These are phyloP conservation scores for Collybia sp. DNA, from an alignment of 768 basidiomycete genomes.

Conservation along the genomic window DNA sequence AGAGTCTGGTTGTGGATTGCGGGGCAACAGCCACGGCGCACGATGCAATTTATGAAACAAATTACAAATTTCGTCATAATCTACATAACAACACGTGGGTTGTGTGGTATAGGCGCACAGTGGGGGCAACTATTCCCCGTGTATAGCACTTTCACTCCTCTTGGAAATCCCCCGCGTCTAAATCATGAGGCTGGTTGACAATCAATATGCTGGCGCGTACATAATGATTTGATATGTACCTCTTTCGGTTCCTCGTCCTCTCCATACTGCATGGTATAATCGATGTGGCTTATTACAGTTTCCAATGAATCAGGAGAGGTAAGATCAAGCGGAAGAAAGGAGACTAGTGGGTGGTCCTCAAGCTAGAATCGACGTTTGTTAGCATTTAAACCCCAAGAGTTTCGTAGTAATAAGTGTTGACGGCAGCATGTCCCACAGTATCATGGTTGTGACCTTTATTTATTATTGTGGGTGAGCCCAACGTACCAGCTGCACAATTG, in stretches of 20 bases:
- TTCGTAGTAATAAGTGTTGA: too few relatives aligned
- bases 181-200: conserved; percentile 70
- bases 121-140: conserved; percentile 4
- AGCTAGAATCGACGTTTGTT: conserved; percentile 49
- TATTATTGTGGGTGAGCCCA: background rate
- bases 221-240: conserved; percentile 35
- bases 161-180: conserved; percentile 90
- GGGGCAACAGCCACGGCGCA: too few relatives aligned
- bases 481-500: conserved; percentile 88
- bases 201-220: conserved; percentile 2
- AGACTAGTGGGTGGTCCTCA: conserved; percentile 96
- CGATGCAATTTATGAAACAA: background rate
- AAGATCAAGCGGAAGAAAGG: conserved; percentile 93
- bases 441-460: conserved; percentile 1
- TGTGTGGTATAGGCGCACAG: too few relatives aligned
- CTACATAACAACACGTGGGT: too few relatives aligned
- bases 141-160: conserved; percentile 22
- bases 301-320: conserved; percentile 87
- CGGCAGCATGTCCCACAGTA: too few relatives aligned
- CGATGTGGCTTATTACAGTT: conserved; percentile 89
- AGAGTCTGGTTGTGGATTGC: conserved; percentile 1
- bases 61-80: too few relatives aligned
- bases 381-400: too few relatives aligned
- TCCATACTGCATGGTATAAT: conserved; percentile 98
- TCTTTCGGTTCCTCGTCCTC: conserved; percentile 98